Evolutionary conservation across 163 green algal genomes (phyloP).

Genomic region (Scenedesmus sp.): DNA sequence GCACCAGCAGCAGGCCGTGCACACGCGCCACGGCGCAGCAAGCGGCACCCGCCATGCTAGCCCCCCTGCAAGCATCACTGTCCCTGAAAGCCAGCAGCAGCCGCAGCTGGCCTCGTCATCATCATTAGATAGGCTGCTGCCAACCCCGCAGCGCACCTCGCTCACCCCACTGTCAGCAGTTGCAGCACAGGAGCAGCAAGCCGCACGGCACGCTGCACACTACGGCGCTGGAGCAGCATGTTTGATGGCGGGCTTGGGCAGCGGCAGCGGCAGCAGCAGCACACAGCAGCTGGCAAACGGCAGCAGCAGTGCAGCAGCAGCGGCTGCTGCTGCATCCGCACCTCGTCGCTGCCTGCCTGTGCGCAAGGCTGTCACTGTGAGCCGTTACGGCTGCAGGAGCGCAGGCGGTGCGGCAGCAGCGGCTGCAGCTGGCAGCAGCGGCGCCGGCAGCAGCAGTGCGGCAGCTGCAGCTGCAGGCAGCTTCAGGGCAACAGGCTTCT

Average conservation of each 20-base stretch:
- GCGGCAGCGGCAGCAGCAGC: background rate
- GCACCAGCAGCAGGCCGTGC: conserved; percentile 5
- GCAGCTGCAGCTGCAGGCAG: background rate
- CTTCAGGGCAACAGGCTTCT: background rate
- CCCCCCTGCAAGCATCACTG: background rate
- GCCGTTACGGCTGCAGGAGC: background rate
- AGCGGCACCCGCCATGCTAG: background rate
- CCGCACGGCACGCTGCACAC: background rate
- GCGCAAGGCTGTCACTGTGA: background rate
- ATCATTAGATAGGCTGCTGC: background rate
- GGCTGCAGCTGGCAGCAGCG: background rate
- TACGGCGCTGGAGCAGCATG: background rate
- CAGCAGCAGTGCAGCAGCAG: background rate
- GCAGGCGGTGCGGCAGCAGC: background rate
- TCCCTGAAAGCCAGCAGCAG: conserved; percentile 7
- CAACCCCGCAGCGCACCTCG: conserved; percentile 29
- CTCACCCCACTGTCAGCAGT: background rate
- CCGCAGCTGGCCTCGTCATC: background rate
- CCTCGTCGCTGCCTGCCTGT: background rate
- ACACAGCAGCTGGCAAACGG: background rate
- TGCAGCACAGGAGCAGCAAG: background rate
- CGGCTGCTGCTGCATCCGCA: background rate
- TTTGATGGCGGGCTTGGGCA: conserved; percentile 7
- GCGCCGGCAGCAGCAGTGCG: background rate
- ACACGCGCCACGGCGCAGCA: background rate